Evolutionary conservation across 179 eudicot species (phyloP), one percentile per base, ranked within the genome.

Genomic region (Heliamphora pulchella): DNA sequence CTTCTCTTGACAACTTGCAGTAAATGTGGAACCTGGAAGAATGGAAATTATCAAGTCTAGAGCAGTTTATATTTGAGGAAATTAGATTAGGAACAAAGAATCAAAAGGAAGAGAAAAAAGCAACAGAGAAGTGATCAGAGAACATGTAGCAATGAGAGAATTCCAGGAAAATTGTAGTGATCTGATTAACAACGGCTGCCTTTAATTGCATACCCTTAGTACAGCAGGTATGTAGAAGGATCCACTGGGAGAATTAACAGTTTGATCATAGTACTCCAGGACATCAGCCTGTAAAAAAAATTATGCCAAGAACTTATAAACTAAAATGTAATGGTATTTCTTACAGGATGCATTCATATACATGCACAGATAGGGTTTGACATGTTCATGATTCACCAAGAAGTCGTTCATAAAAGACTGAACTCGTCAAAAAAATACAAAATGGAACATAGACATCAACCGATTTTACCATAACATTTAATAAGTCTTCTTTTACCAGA

Each of bases 171-270:
- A 8, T 17, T 14, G 18, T 20, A 75, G 31, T 17, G 55, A 41
- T 3, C 53, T 78, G 51, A 67, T 9, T 4, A 43, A 39, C n/a
- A 48, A 78, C 41, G 13, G 54, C 53, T 67, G 47, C 20, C 10
- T 50, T 4, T 82, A 67, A 76, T 78, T 63, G 54, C 84, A 77
- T 90, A 96, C 99, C 94, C 97, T 90, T 81, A 96, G 81, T 43
- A 96, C 99, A 48, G 99, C 99, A 83, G 99, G 99, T 80, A 96
- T 96, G 80, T 96, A 90, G 81, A 88, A 96, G 74, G 97, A 93
- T 55, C 99, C 99, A 76, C 90, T 87, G 18, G 98, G 87, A 73
- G 99, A 93, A 81, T 88, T 92, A 9, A 96, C 93, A 75, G 94
- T 89, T 82, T 92, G 98, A 85, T 92, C 94, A 79, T 96, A 96